Evolutionary conservation across 2,329 filamentous ascomycete genomes (phyloP), one percentile per base, ranked within the genome.

Genomic region (Aquanectria penicillioides): DNA sequence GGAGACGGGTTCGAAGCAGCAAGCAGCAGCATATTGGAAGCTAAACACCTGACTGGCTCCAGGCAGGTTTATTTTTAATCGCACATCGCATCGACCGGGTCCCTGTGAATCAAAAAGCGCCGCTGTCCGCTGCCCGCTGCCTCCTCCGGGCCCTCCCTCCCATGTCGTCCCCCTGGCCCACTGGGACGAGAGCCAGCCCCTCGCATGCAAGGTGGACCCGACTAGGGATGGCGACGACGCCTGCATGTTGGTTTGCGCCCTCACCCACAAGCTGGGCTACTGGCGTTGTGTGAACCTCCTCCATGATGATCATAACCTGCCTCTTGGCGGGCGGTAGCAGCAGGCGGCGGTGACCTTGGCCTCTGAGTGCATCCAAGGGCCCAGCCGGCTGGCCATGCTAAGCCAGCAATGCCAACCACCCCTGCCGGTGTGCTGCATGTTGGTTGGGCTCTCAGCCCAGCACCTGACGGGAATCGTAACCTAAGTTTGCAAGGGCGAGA

Each of bases 61-160:
- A 63, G 59, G 65, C 58, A 65, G 65, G 62, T 64, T 68, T 69
- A 67, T 69, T 69, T 69, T 69, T 69, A 69, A 66, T 64, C 54
- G 57, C 55, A 62, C 58, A 63, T 58, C 29, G 59, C 64, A 41
- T 58, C 47, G 56, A 58, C 58, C 60, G 41, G 54, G 57, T 61
- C 62, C 64, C 61, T 64, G 63, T 67, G 52, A 65, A 64, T 65
- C 66, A 65, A 64, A n/a, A n/a, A 62, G 62, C 65, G 67, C 59
- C 54, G 55, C 47, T 49, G 57, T 25, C 46, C 46, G 51, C 57
- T 20, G 48, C 26, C 50, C 44, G 20, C 36, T 49, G 46, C 48
- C 52, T n/a, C 46, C 36, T 57, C 53, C 44, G 48, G 59, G 52
- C 54, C 54, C 54, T 61, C 62, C 18, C 44, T 63, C 52, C 62